phyloP scores from a whole-genome alignment of 139 green algal genomes.

The Chlamydomonas applanata region DNA sequence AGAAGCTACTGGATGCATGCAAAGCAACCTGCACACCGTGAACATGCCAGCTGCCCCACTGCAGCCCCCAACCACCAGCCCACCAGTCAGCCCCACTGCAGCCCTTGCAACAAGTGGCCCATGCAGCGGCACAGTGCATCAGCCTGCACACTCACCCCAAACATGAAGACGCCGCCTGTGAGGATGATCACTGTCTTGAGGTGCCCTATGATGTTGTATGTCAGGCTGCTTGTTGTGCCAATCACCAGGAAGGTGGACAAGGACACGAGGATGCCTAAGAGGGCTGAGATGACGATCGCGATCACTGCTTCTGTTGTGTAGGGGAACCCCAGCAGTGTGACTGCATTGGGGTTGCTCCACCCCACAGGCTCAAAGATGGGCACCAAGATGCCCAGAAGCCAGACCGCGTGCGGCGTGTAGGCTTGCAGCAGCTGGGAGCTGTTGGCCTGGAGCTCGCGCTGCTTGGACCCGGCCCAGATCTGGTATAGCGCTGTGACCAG shows the following conservation, averaged over 20 bases:
- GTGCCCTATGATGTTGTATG: constrained; percentile 78
- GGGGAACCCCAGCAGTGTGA: constrained; percentile 58
- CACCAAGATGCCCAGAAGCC: constrained; percentile 58
- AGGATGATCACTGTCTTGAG: constrained; percentile 77
- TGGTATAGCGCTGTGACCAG: constrained; percentile 69
- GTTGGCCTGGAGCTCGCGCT: constrained; percentile 52
- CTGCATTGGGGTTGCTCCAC: constrained; percentile 5
- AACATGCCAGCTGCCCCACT: too few relatives aligned
- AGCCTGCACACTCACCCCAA: constrained; percentile 46
- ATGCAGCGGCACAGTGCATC: too few relatives aligned
- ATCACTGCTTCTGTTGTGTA: constrained; percentile 48
- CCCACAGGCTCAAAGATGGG: constrained; percentile 42
- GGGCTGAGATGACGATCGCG: constrained; percentile 69
- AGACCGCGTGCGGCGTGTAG: constrained; percentile 18
- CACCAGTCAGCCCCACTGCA: too few relatives aligned
- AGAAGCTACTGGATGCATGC: too few relatives aligned
- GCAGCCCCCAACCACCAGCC: too few relatives aligned
- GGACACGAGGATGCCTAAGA: constrained; percentile 85
- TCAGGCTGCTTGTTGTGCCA: constrained; percentile 43
- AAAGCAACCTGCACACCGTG: too few relatives aligned
- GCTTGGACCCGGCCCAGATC: constrained; percentile 51
- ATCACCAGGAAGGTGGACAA: constrained; percentile 78
- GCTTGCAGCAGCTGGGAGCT: constrained; percentile 54
- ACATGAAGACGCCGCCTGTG: constrained; percentile 62
- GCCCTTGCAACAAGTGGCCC: too few relatives aligned